Base-by-base conservation (phyloP, 805 yeast genomes). In the Candida taoyuanica region DNA sequence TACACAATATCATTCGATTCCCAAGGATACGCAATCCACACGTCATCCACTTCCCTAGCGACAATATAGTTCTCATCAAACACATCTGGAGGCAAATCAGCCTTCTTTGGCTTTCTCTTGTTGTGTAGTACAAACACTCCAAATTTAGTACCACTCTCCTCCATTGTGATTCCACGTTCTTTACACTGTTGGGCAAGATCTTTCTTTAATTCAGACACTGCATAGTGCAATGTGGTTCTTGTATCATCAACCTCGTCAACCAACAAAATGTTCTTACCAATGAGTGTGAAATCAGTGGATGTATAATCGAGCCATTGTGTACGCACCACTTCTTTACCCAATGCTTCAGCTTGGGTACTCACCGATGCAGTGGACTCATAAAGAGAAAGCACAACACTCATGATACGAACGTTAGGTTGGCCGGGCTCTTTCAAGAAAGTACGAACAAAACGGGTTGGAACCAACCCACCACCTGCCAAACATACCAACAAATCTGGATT, bases 391-490 rank as follows among this genome's bases (percentile, higher is more conserved):
- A 93, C 94, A 51, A 91, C 86, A 33, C 98, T 97, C 78, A 89
- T 91, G 56, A 91, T 87, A 55, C 95, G 81, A 44, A 88, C 81
- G 54, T 89, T 91, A 52, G 94, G 91, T 43, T 81, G 69, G 43
- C 95, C 95, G 21, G 84, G 85, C 49, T 81, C 84, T 63, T 89
- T 91, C 50, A 91, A 70, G 64, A 91, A 93, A 2, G 98, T 81
- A 62, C 98, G 78, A 60, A 91, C 73, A 65, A 93, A 93, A 62
- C 98, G 78, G 7, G 98, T 97, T 19, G 98, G 98, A 42, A 91
- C 93, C 63, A 91, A 86, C 2, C 98, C 98, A 59, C 98, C 96
- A 53, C 96, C 96, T 56, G 95, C 98, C 55, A 91, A 87, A 50
- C 98, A 97, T 46, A 91, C 85, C 64, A 89, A 85, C 42, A 86